Percentiles rank a stretch among this genome's conserved stretches.
phyloP scores from a whole-genome alignment of 2,329 filamentous ascomycete species.

The Curvularia eragrostidis region DNA sequence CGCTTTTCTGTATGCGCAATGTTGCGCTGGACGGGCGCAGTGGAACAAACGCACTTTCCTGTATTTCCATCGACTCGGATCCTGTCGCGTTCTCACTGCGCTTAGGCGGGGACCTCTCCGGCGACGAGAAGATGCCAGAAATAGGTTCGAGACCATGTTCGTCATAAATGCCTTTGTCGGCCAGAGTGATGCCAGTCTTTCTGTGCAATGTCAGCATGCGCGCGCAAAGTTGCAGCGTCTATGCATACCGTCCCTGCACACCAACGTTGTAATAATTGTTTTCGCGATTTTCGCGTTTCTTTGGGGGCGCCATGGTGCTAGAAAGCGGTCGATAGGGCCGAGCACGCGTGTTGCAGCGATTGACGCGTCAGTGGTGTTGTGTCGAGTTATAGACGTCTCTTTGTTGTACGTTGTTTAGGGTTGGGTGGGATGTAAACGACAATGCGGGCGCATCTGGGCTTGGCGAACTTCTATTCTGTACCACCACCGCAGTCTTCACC shows the following conservation, averaged over 20 bases:
- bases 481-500: background rate
- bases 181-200: constrained; percentile 85
- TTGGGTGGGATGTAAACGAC: constrained; percentile 26
- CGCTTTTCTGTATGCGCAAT: background rate
- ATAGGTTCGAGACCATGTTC: constrained; percentile 91
- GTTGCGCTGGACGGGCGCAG: constrained; percentile 8
- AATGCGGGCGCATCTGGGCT: constrained; percentile 15
- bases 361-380: constrained; percentile 20
- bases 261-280: constrained; percentile 51
- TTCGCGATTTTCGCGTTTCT: constrained; percentile 49
- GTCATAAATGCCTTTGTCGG: constrained; percentile 80
- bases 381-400: constrained; percentile 4
- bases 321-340: background rate
- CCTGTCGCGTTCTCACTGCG: constrained; percentile 54
- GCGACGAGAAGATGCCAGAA: constrained; percentile 87
- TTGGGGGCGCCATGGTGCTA: constrained; percentile 41
- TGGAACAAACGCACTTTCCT: constrained; percentile 60
- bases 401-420: constrained; percentile 32
- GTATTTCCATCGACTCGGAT: constrained; percentile 68
- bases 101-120: constrained; percentile 66
- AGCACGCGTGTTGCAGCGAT: constrained; percentile 27
- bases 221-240: constrained; percentile 10
- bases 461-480: constrained; percentile 8
- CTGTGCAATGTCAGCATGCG: constrained; percentile 56
- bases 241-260: constrained; percentile 48